Percentiles rank a stretch among this genome's conserved stretches.
Conservation (phyloP, 139 green algal genomes). For the Tetraselmis striata region DNA sequence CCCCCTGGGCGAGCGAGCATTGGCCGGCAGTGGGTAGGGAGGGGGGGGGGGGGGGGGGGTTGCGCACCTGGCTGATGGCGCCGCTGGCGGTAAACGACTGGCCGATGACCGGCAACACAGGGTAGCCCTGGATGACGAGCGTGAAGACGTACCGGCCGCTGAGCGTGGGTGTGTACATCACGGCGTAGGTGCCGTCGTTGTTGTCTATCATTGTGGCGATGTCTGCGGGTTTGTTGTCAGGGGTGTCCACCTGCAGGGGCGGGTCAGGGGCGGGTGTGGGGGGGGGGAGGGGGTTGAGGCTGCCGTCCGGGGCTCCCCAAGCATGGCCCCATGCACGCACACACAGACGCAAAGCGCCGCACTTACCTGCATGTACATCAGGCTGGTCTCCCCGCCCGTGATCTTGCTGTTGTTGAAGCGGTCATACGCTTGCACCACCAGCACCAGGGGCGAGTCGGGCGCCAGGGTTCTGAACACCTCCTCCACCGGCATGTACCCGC, state of each 20-base stretch:
- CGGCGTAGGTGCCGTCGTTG: slow-evolving; percentile 1
- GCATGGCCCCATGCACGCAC: not conserved
- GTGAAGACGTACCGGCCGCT: slow-evolving; percentile 8
- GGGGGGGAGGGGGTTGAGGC: no score
- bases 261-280: no score
- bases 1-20: no score
- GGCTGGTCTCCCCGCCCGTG: not conserved
- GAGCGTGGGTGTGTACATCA: not conserved
- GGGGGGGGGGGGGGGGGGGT: no score
- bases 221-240: not conserved
- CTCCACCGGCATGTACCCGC: not conserved
- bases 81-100: slow-evolving; percentile 1
- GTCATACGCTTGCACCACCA: slow-evolving; percentile 4
- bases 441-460: not conserved
- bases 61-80: slow-evolving; percentile 6
- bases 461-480: not conserved
- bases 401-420: slow-evolving; percentile 9
- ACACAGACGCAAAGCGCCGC: not conserved
- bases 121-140: slow-evolving; percentile 1
- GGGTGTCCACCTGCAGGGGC: not conserved
- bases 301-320: no score
- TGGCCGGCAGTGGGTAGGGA: no score
- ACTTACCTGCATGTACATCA: slow-evolving; percentile 3
- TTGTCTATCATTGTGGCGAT: slow-evolving; percentile 1
- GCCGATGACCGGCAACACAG: not conserved